Evolutionary conservation across 176 grass and related monocot genomes (phyloP), one percentile per base, ranked within the genome.

Genomic region (Oryza glaberrima): DNA sequence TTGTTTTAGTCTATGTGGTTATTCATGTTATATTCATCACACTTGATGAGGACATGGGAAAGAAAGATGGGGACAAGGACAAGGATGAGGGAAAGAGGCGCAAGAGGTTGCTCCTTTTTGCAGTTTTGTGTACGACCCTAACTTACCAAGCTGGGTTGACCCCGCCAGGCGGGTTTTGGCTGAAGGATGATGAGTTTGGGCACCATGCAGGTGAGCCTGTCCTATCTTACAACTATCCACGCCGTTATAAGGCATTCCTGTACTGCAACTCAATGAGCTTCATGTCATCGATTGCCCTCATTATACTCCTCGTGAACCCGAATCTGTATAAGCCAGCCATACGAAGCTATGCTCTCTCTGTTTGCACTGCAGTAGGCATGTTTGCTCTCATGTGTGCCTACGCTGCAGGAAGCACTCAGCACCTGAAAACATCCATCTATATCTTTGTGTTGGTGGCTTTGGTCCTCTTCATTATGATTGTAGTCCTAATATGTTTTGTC

Each of bases 191-290:
- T 3, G 22, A n/a, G 1, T 26, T 11, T 43, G 49, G 11, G 23
- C 15, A 46, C 22, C 47, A 25, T 2, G 44, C 72, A 0, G 80
- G 80, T 7, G 73, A 77, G 28, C 65, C 80, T 4, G 60, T 72
- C 4, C 51, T 88, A 5, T 80, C 12, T 3, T 26, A 72, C 49
- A 70, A 41, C 28, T 63, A 25, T 32, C 60, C 70, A 20, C n/a
- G 3, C 51, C 84, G 80, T 13, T 88, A 88, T 34, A 46, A 38
- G 17, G 51, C 80, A 0, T 88, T 78, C 73, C 83, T 88, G 23
- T 88, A 83, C 60, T 88, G 86, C 65, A 88, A 88, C 16, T 67
- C 86, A 15, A 47, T 48, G 14, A 83, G 72, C 20, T 88, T 88
- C 80, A 69, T 83, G 66, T 28, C 51, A 4, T 88, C 86, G 9